Percentiles rank a stretch among this genome's conserved stretches.
Evolutionary conservation across 208 protist species (phyloP).

Genomic region (Phytomonas francai): DNA sequence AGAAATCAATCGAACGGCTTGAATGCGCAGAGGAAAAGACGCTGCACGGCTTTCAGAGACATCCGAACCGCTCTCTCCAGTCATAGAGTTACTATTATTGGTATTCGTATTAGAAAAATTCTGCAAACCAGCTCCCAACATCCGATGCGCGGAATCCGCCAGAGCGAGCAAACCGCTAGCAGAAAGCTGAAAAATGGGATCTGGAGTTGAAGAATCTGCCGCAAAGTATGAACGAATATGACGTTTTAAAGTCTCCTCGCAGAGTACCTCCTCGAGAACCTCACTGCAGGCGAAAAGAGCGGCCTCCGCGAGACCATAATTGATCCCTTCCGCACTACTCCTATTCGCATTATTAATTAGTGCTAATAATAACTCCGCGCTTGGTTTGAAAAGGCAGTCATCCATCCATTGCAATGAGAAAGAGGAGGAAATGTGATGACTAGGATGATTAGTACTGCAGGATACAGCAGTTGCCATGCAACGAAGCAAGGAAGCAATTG

Average conservation of each 20-base stretch:
- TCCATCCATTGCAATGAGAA: neutral
- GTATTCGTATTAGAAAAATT: no score
- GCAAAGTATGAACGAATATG: constrained; percentile 5
- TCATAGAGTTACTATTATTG: no score
- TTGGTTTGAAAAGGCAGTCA: no score
- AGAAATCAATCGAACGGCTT: constrained; percentile 15
- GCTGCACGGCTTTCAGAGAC: neutral
- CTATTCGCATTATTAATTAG: no score
- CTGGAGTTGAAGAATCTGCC: constrained; percentile 7
- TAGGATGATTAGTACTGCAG: constrained; percentile 6
- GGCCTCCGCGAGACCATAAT: constrained; percentile 13
- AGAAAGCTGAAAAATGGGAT: neutral
- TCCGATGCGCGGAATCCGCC: no score
- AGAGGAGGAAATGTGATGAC: neutral
- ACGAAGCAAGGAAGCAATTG: constrained; percentile 18
- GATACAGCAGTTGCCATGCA: constrained; percentile 14
- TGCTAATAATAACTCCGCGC: no score
- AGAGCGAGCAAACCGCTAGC: no score
- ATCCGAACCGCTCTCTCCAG: no score
- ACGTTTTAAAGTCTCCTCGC: constrained; percentile 1
- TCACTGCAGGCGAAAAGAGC: constrained; percentile 33
- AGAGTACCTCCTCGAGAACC: constrained; percentile 25
- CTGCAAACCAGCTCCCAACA: no score
- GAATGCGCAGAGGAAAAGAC: constrained; percentile 25
- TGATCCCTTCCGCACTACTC: neutral